Percentiles rank a stretch among this genome's conserved stretches.
Conservation (phyloP, 2,329 filamentous ascomycete genomes). For the Pyricularia sp. region DNA sequence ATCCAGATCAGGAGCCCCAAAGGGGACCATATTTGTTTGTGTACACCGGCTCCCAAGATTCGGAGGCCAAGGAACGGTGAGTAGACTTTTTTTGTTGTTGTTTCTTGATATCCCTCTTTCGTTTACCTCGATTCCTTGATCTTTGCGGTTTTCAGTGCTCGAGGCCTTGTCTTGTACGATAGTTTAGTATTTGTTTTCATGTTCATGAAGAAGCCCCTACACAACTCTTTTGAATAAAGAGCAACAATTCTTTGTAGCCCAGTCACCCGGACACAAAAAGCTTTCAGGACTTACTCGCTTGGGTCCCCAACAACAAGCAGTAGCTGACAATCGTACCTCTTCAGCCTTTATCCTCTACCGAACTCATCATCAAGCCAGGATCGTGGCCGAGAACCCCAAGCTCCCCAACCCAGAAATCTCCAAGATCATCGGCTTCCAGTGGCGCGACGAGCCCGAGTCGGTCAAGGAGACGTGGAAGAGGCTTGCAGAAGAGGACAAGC, state of each 20-base stretch:
- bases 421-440: conserved; percentile 92
- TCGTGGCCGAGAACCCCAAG: conserved; percentile 76
- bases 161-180: too few species aligned
- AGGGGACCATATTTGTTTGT: conserved; percentile 43
- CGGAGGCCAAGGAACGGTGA: conserved; percentile 50
- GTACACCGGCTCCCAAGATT: conserved; percentile 46
- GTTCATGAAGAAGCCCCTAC: not conserved
- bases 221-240: not conserved
- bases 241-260: not conserved
- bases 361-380: conserved; percentile 78
- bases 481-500: conserved; percentile 88
- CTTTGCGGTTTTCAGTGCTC: too few species aligned
- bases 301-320: too few species aligned
- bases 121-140: not conserved
- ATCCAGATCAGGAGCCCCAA: not conserved
- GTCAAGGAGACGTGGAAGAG: conserved; percentile 81
- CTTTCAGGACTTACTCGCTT: too few species aligned
- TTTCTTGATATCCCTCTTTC: not conserved
- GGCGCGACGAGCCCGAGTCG: conserved; percentile 66
- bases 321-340: not conserved
- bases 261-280: not conserved
- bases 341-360: conserved; percentile 95
- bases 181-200: not conserved
- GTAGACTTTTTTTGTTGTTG: conserved; percentile 18
- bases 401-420: conserved; percentile 93